Conservation (phyloP, 441 rosid species). For the Corymbia calophylla region DNA sequence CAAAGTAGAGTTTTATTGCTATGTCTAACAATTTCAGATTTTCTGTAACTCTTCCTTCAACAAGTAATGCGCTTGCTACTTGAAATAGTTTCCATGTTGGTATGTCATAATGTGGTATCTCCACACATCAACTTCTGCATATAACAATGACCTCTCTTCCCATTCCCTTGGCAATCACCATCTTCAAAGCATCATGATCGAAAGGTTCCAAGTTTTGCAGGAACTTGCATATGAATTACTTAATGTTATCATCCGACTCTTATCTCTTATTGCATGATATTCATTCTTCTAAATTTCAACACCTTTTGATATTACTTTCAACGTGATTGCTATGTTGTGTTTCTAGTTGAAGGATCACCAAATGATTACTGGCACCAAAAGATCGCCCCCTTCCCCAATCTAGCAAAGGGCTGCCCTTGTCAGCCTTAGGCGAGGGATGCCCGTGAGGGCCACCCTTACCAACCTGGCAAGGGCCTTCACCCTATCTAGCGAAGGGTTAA, state of each 20-base stretch:
- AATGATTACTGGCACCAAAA: not conserved
- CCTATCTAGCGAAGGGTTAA: too few species aligned
- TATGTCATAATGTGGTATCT: not conserved
- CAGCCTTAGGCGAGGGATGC: too few species aligned
- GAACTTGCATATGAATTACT: not conserved
- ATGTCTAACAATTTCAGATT: not conserved
- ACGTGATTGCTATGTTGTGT: not conserved
- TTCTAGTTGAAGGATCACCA: not conserved
- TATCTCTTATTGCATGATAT: not conserved
- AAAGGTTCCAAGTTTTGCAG: not conserved
- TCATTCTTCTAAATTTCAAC: not conserved
- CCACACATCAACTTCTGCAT: not conserved
- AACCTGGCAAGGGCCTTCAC: too few species aligned
- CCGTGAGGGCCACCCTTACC: too few species aligned
- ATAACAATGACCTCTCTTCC: not conserved
- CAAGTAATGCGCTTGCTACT: not conserved
- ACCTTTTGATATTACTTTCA: not conserved
- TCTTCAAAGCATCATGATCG: not conserved
- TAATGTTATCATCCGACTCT: not conserved
- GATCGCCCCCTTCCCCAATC: accelerated
- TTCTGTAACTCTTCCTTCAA: not conserved
- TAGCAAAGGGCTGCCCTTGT: too few species aligned
- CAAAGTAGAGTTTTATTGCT: not conserved
- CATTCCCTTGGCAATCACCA: not conserved
- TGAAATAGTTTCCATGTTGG: not conserved